These are phyloP conservation scores for Pseudogymnoascus sp. DNA, from an alignment of 2,329 filamentous ascomycete species.

Conservation along the genomic window DNA sequence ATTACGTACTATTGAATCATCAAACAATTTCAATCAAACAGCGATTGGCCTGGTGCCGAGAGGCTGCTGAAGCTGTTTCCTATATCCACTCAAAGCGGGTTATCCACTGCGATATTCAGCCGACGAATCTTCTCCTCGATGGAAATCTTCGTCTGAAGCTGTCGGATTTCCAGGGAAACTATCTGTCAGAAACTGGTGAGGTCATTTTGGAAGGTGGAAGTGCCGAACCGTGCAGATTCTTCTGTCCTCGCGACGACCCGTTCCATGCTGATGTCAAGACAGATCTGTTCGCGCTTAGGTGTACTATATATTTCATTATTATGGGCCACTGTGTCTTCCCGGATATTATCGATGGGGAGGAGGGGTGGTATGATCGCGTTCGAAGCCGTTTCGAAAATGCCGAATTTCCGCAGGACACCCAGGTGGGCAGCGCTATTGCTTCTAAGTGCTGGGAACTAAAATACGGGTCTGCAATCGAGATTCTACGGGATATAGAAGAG, in stretches of 20 bases:
- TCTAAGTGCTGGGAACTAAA: neutral
- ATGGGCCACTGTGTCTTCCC: slow-evolving; percentile 17
- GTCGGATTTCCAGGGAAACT: slow-evolving; percentile 15
- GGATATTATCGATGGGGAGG: slow-evolving; percentile 17
- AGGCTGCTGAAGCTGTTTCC: slow-evolving; percentile 13
- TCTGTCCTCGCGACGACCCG: slow-evolving; percentile 16
- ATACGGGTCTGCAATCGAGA: neutral
- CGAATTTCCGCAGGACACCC: slow-evolving; percentile 14
- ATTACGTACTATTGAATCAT: neutral
- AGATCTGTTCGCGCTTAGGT: slow-evolving; percentile 20
- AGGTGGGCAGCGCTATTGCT: neutral
- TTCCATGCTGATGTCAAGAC: slow-evolving; percentile 15
- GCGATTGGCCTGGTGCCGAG: slow-evolving; percentile 3
- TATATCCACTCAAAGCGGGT: slow-evolving; percentile 12
- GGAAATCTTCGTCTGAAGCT: slow-evolving; percentile 12
- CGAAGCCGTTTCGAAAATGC: slow-evolving; percentile 14
- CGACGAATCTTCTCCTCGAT: slow-evolving; percentile 16
- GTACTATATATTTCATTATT: slow-evolving; percentile 20
- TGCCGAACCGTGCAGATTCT: slow-evolving; percentile 14
- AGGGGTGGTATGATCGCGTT: slow-evolving; percentile 17
- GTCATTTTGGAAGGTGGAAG: slow-evolving; percentile 14
- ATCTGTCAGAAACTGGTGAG: slow-evolving; percentile 15
- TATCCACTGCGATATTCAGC: slow-evolving; percentile 14
- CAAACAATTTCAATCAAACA: neutral
- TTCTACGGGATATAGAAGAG: neutral